Evolutionary conservation across 352 stramenopile species (phyloP), one percentile per base, ranked within the genome.

Genomic region (Phytophthora pseudosyringae): DNA sequence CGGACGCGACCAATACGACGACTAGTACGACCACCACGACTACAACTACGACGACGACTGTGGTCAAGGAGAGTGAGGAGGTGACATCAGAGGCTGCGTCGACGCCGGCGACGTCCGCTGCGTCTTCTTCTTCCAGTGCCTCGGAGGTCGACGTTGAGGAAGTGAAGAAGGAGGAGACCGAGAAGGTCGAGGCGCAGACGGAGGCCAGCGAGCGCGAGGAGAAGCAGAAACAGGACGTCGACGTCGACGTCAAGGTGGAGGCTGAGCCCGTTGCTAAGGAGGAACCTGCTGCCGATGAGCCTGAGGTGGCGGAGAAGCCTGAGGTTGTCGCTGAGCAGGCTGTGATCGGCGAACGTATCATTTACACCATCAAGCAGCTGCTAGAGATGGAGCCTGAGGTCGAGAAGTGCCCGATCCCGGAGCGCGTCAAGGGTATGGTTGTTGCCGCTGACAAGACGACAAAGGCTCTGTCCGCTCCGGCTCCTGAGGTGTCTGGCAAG

Each of bases 291-390:
- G 31, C 11, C 10, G 28, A 59, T 21, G 44, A 69, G 51, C 46
- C 48, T 12, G 58, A 70, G 11, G 64, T 69, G 5, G 29, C 8
- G 6, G 59, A 69, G 21, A 51, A 80, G 21, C 55, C 54, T 3
- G 67, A 69, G n/a, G 64, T 74, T 32, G 75, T 69, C 13, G 62
- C 78, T 3, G 64, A 84, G 52, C 63, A 83, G 56, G 62, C 64
- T 25, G 70, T 76, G 53, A 85, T 83, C 35, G 61, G 65, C 10
- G 78, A 78, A 48, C 81, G 83, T 39, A 84, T 91, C 66, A 76
- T 89, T 44, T 94, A 91, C 70, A 90, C 86, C 18, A 90, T 94
- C 43, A 79, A 85, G 21, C 72, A 91, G 58, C 56, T 94, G 52
- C 71, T 94, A 0, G 78, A 87, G 65, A 80, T 94, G 71, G 81